Conservation (phyloP, 1,284 basidiomycete species). For the Cryptococcus sp. region DNA sequence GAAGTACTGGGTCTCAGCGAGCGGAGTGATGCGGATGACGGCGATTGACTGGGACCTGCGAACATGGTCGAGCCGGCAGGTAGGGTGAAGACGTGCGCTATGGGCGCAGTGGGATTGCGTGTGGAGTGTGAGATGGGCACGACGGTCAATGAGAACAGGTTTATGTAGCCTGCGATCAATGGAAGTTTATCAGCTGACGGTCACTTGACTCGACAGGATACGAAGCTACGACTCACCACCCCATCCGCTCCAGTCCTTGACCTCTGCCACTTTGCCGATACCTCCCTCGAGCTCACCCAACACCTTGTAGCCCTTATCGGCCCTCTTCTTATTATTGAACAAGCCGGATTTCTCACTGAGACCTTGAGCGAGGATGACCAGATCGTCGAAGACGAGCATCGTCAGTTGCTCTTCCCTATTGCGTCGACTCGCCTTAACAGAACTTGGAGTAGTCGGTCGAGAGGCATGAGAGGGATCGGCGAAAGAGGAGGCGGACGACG, state of each 20-base stretch:
- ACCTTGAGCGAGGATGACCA: constrained; percentile 61
- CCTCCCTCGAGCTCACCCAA: constrained; percentile 39
- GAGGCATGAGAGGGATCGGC: constrained; percentile 1
- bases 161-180: neutral
- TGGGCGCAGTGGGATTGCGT: neutral
- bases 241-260: constrained; percentile 39
- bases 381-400: constrained; percentile 69
- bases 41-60: neutral
- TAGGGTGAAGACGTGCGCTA: neutral
- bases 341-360: constrained; percentile 33
- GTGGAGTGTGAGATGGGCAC: neutral
- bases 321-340: constrained; percentile 29
- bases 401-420: constrained; percentile 53
- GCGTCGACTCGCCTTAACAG: constrained; percentile 10
- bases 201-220: neutral
- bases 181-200: neutral
- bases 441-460: constrained; percentile 15
- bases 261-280: constrained; percentile 41
- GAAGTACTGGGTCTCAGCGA: neutral
- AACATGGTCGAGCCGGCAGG: neutral
- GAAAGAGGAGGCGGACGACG: constrained; percentile 21
- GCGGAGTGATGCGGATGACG: neutral
- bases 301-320: constrained; percentile 27
- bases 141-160: neutral
- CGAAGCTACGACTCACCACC: constrained; percentile 27